phyloP scores from a whole-genome alignment of 371 early-diverging fungal species.

The Mortierella sp. region DNA sequence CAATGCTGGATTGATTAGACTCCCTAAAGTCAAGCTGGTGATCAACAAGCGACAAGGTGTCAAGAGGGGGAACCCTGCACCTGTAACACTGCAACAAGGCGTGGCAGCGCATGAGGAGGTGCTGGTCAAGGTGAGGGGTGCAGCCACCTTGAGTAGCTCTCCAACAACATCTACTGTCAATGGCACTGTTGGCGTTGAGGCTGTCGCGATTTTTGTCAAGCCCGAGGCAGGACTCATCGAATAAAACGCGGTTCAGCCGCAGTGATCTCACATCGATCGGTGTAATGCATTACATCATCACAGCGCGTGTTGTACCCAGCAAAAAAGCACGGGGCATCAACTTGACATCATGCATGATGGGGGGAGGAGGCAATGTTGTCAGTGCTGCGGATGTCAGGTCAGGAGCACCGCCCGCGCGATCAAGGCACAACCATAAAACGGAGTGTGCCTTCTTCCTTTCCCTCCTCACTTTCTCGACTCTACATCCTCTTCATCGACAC shows the following conservation, averaged over 20 bases:
- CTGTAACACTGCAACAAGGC: slow-evolving; percentile 10
- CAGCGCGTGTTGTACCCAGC: no score
- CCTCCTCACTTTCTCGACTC: no score
- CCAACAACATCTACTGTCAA: background rate
- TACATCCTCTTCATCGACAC: no score
- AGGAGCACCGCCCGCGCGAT: no score
- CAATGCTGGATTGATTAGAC: slow-evolving; percentile 61
- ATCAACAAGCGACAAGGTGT: slow-evolving; percentile 30
- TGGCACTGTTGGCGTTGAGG: slow-evolving; percentile 7
- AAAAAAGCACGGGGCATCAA: no score
- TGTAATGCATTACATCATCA: no score
- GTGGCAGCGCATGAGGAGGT: slow-evolving; percentile 27
- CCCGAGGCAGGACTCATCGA: slow-evolving; percentile 37
- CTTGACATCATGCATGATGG: no score
- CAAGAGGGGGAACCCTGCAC: slow-evolving; percentile 9
- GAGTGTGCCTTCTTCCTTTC: no score
- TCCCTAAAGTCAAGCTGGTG: slow-evolving; percentile 63
- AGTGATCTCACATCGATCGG: background rate
- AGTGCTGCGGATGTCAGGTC: background rate
- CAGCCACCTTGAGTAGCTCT: background rate
- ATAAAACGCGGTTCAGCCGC: background rate
- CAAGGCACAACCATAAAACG: no score
- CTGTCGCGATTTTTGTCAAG: slow-evolving; percentile 51
- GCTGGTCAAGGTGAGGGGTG: slow-evolving; percentile 34
- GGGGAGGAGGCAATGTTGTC: no score